Conservation (phyloP, 768 basidiomycete genomes). For the Butyriboletus loyo region DNA sequence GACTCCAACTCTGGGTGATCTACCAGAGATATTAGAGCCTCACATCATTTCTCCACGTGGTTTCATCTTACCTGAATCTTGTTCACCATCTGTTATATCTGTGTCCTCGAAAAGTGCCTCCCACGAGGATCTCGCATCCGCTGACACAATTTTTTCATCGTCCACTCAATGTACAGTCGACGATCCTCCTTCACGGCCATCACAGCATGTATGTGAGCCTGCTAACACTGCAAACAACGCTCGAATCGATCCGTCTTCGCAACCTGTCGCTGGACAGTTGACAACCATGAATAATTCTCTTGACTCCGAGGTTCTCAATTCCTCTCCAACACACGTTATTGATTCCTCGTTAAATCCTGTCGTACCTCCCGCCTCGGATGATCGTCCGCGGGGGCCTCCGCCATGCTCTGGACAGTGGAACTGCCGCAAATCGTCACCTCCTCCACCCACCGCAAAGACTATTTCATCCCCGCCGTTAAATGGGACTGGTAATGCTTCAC, state of each 20-base stretch:
- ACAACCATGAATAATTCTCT: neutral
- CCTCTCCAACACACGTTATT: slow-evolving; percentile 1
- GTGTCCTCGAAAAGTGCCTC: neutral
- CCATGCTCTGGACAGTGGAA: slow-evolving; percentile 41
- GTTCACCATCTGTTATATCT: slow-evolving; percentile 28
- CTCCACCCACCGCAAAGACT: slow-evolving; percentile 10
- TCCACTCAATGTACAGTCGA: slow-evolving; percentile 13
- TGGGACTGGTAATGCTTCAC: slow-evolving; percentile 20
- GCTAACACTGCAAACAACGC: neutral
- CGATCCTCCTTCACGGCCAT: slow-evolving; percentile 24
- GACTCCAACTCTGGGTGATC: slow-evolving; percentile 2
- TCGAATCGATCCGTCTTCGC: slow-evolving; percentile 3
- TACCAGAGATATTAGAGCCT: neutral
- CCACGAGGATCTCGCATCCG: neutral
- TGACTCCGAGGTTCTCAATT: neutral
- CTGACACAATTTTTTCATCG: slow-evolving; percentile 6
- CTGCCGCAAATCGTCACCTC: slow-evolving; percentile 21
- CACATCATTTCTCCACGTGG: slow-evolving; percentile 23
- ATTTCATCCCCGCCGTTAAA: slow-evolving; percentile 16
- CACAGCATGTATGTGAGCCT: slow-evolving; percentile 13
- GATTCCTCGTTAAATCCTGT: slow-evolving; percentile 1
- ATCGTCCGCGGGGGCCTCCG: slow-evolving; percentile 23
- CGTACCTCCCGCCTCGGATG: neutral
- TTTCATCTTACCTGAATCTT: slow-evolving; percentile 44
- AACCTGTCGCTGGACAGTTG: slow-evolving; percentile 3